Percentiles rank a stretch among this genome's conserved stretches.
Evolutionary conservation across 2,329 filamentous ascomycete genomes (phyloP).

Genomic region (Ascochyta koolunga): DNA sequence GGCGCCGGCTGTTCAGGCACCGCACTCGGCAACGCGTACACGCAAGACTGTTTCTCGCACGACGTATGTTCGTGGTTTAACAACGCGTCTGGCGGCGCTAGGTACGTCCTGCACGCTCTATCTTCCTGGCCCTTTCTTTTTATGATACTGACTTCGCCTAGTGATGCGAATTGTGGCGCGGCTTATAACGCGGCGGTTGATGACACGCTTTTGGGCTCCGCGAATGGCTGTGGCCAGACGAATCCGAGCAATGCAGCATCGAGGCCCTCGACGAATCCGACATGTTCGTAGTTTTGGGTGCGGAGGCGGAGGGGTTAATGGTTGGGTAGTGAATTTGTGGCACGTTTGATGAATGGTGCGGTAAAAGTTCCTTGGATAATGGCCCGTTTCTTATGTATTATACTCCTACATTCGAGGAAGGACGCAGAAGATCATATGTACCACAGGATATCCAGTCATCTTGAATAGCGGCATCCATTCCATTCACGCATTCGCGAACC

Average conservation of each 20-base stretch:
- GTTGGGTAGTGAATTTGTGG: not conserved
- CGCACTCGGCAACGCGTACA: constrained; percentile 56
- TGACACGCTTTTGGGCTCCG: constrained; percentile 49
- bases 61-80: constrained; percentile 61
- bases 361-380: not conserved
- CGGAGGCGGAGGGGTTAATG: not conserved
- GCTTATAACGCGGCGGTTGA: constrained; percentile 54
- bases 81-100: constrained; percentile 55
- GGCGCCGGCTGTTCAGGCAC: constrained; percentile 55
- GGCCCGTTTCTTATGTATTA: not conserved
- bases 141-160: constrained; percentile 19
- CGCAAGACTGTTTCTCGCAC: constrained; percentile 59
- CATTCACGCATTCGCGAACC: not conserved
- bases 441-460: too few species aligned
- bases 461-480: not conserved
- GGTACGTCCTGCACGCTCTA: constrained; percentile 36
- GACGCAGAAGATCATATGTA: not conserved
- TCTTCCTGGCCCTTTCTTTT: not conserved
- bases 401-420: not conserved
- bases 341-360: not conserved
- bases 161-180: constrained; percentile 57
- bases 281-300: constrained; percentile 30
- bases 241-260: constrained; percentile 35
- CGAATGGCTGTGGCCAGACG: constrained; percentile 37
- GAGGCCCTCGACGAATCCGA: constrained; percentile 43